These are phyloP conservation scores for Lentinula novae-zelandiae DNA, from an alignment of 1,284 basidiomycete genomes.

Conservation along the genomic window DNA sequence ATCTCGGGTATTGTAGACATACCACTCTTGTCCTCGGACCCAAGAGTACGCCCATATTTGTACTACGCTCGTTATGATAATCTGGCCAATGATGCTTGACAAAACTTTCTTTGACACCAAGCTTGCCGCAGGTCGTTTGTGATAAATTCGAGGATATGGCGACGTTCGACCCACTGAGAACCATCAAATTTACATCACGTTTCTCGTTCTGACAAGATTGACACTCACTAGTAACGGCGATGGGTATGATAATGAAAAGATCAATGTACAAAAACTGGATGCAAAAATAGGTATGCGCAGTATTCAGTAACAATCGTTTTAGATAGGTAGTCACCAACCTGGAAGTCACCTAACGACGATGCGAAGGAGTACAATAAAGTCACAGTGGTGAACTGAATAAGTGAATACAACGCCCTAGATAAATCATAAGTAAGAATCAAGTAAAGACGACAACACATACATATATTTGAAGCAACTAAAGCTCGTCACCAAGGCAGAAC, in stretches of 20 bases:
- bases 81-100: conserved; percentile 91
- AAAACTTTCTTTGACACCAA: conserved; percentile 96
- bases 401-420: conserved; percentile 81
- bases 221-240: conserved; percentile 87
- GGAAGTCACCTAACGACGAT: conserved; percentile 94
- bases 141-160: conserved; percentile 83
- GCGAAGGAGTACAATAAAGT: conserved; percentile 96
- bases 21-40: conserved; percentile 84
- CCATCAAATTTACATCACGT: conserved; percentile 11
- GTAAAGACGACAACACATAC: conserved; percentile 42
- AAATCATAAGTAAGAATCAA: neutral
- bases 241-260: conserved; percentile 94
- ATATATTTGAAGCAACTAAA: conserved; percentile 99
- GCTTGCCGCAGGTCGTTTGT: conserved; percentile 93
- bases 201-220: neutral
- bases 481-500: conserved; percentile 93
- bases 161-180: conserved; percentile 87
- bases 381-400: conserved; percentile 88
- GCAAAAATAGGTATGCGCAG: conserved; percentile 6
- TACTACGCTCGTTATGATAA: conserved; percentile 79
- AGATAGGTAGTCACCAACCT: conserved; percentile 48
- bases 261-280: conserved; percentile 94
- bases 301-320: neutral
- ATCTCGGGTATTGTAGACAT: conserved; percentile 24
- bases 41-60: conserved; percentile 91